Percentiles rank a stretch among this genome's conserved stretches.
These are phyloP conservation scores for Apocynum venetum DNA, from an alignment of 257 asterid species.

Conservation along the genomic window DNA sequence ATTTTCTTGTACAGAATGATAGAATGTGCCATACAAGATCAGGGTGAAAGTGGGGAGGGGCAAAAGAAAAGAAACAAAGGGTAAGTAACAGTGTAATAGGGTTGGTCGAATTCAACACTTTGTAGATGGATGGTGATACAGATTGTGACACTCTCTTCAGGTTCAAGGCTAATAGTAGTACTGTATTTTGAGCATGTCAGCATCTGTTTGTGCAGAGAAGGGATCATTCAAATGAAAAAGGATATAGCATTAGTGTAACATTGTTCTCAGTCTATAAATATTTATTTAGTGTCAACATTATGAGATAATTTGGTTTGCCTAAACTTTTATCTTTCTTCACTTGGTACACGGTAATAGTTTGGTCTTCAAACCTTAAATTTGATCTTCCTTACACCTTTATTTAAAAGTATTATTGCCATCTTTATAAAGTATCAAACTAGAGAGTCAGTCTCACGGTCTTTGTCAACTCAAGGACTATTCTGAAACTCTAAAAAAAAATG, in stretches of 20 bases:
- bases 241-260: neutral
- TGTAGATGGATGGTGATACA: neutral
- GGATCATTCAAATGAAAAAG: neutral
- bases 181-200: no score
- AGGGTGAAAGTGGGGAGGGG: neutral
- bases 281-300: neutral
- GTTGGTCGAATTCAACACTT: neutral
- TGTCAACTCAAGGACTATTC: no score
- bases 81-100: neutral
- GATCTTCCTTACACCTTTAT: no score
- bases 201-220: neutral
- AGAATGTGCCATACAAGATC: neutral
- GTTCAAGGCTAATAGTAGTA: neutral
- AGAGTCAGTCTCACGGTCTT: no score
- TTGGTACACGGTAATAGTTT: no score
- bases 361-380: no score
- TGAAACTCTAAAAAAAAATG: no score
- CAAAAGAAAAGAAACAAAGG: neutral
- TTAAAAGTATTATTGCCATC: no score
- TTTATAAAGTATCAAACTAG: no score
- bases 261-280: neutral
- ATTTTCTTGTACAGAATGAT: slow-evolving; percentile 6
- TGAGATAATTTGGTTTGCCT: neutral
- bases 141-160: neutral
- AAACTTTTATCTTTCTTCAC: neutral